phyloP scores from a whole-genome alignment of 2,329 filamentous ascomycete genomes.

The Colletotrichum eleusines region DNA sequence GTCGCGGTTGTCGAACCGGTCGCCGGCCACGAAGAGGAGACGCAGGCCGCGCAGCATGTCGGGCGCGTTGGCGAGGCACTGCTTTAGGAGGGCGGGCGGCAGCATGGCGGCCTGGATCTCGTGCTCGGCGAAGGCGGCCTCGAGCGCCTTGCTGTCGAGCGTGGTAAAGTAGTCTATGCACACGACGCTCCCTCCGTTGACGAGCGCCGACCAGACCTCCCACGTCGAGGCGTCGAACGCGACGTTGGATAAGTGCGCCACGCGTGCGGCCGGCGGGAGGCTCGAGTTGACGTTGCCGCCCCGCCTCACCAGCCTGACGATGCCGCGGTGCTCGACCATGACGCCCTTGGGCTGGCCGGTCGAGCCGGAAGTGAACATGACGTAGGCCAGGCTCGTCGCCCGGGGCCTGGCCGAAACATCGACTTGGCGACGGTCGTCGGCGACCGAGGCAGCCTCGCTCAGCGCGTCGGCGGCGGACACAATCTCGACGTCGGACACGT shows the following conservation, averaged over 20 bases:
- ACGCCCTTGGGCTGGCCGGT: constrained; percentile 39
- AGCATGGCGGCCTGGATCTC: constrained; percentile 52
- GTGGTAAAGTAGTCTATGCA: constrained; percentile 43
- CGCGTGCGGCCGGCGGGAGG: no score
- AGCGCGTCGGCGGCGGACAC: no score
- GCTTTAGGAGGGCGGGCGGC: constrained; percentile 40
- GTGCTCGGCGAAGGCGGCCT: constrained; percentile 46
- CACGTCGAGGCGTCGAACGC: constrained; percentile 43
- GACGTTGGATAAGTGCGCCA: no score
- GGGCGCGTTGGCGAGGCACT: constrained; percentile 49
- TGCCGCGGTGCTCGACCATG: constrained; percentile 28
- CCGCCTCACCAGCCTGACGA: no score
- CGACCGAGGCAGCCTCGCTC: no score
- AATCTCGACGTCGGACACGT: no score
- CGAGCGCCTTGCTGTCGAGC: constrained; percentile 37
- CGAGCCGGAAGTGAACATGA: constrained; percentile 39
- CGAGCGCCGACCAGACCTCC: constrained; percentile 42
- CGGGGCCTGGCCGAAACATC: neutral
- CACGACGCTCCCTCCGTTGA: constrained; percentile 43
- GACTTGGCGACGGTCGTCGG: no score
- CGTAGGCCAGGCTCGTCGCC: constrained; percentile 27
- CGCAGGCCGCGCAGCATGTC: constrained; percentile 48
- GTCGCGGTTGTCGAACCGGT: constrained; percentile 38
- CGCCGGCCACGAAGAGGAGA: constrained; percentile 53
- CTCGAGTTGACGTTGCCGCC: no score